Evolutionary conservation across 2,329 filamentous ascomycete genomes (phyloP), one percentile per base, ranked within the genome.

Genomic region (Fusarium praegraminearum): DNA sequence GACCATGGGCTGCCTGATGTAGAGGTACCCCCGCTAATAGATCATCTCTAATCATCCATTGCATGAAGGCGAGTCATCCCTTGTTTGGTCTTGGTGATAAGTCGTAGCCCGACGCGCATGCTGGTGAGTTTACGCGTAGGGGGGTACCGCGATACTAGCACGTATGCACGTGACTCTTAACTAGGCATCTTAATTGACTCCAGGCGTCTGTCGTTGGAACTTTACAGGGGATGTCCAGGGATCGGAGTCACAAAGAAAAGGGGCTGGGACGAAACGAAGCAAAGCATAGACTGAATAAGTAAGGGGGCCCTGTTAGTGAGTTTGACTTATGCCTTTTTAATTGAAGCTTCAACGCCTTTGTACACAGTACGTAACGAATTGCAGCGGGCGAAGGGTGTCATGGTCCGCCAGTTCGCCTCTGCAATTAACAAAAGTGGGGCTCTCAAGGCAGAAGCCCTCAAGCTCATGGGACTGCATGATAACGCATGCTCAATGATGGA

Each of bases 401-500:
- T 46, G 52, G 41, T 64, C 55, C 45, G 54, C 45, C 51, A 53
- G 41, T 64, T 57, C 45, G 54, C 47, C 51, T 43, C 50, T 53
- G 46, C 43, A 51, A 47, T 55, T 43, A 70, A 62, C n/a, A 55
- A 49, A 41, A 61, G 50, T 67, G 66, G 67, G 35, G 40, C 26
- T 44, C 65, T 47, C 72, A 75, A 75, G 73, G 73, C 73, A 75
- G 73, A 75, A 66, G 63, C 44, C 45, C 58, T 61, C 60, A 40
- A 67, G 46, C 38, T 38, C 56, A 61, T 75, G 73, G 69, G 73
- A 75, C 71, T 73, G 67, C 57, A 71, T 66, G 73, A 66, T 75
- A 75, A 55, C 57, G 67, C 69, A 71, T 73, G 67, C 59, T 67
- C 50, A 61, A 33, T 62, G 59, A 73, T 57, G 67, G 60, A 65